Conservation (phyloP, 75 land plant species). For the Cryptomeria japonica region DNA sequence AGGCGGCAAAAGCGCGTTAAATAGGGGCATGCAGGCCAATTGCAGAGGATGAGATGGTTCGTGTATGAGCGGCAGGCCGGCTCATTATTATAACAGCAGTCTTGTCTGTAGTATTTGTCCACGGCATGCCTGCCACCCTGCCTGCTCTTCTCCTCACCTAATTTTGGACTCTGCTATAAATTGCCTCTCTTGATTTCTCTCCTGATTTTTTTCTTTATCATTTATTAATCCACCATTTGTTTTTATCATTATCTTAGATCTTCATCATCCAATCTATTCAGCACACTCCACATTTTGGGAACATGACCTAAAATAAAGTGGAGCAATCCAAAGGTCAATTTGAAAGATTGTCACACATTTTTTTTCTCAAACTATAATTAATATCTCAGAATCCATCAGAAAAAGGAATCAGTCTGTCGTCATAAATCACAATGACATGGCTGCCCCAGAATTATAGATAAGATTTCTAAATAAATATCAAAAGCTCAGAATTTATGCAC, state of each 20-base stretch:
- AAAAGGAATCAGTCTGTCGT: neutral
- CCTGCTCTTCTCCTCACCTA: neutral
- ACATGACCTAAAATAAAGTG: neutral
- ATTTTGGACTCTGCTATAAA: neutral
- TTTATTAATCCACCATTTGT: neutral
- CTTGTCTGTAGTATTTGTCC: constrained; percentile 6
- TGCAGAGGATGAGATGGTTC: neutral
- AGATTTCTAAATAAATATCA: neutral
- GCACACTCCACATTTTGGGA: neutral
- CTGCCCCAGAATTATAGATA: neutral
- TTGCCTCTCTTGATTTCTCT: constrained; percentile 2
- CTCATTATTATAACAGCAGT: constrained; percentile 2
- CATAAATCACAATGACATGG: neutral
- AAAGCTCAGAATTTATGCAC: too few relatives aligned
- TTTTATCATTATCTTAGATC: neutral
- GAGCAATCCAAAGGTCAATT: neutral
- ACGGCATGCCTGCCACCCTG: constrained; percentile 14
- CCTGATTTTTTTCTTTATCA: neutral
- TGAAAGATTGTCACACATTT: neutral
- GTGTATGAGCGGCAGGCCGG: constrained; percentile 4
- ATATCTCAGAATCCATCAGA: neutral
- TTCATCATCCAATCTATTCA: neutral
- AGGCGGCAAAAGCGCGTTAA: constrained; percentile 12
- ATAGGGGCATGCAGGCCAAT: constrained; percentile 9
- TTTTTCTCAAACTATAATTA: neutral